Evolutionary conservation across 2,329 filamentous ascomycete genomes (phyloP).

Genomic region (Keithomyces neogunnii): DNA sequence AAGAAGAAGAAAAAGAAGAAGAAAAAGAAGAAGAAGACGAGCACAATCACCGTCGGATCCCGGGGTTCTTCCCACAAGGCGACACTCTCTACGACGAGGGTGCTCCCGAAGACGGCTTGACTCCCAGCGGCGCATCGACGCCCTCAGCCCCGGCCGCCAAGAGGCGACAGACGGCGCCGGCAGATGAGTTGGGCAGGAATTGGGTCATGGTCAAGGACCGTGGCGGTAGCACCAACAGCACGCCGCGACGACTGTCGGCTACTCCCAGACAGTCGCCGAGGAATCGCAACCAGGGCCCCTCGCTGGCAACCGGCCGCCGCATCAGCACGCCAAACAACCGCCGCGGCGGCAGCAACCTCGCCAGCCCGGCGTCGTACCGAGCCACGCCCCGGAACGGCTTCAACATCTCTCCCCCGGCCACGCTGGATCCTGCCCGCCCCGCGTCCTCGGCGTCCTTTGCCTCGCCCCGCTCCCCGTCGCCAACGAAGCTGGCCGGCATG

Average conservation of each 20-base stretch:
- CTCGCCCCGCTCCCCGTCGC: conserved; percentile 24
- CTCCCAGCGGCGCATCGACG: conserved; percentile 28
- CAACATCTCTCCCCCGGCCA: conserved; percentile 15
- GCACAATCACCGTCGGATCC: conserved; percentile 17
- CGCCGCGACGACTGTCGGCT: conserved; percentile 16
- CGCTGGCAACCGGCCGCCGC: conserved; percentile 29
- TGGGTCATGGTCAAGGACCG: conserved; percentile 60
- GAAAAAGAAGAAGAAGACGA: conserved; percentile 8
- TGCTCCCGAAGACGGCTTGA: conserved; percentile 16
- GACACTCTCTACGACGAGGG: conserved; percentile 9
- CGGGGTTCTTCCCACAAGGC: conserved; percentile 25
- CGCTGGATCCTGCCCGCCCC: conserved; percentile 10
- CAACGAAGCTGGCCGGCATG: conserved; percentile 35
- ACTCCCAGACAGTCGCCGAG: conserved; percentile 17
- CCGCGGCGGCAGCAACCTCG: conserved; percentile 20
- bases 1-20: not conserved
- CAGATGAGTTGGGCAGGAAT: conserved; percentile 53
- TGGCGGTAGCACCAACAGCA: conserved; percentile 8
- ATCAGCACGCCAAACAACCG: conserved; percentile 30
- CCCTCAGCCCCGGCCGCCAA: conserved; percentile 40
- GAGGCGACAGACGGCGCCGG: conserved; percentile 42
- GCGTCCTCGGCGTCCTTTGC: conserved; percentile 24
- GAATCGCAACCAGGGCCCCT: conserved; percentile 23
- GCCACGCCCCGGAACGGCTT: conserved; percentile 20
- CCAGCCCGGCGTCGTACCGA: conserved; percentile 3